These are phyloP conservation scores for Gypsophila paniculata DNA, from an alignment of 179 eudicot genomes.

Conservation along the genomic window DNA sequence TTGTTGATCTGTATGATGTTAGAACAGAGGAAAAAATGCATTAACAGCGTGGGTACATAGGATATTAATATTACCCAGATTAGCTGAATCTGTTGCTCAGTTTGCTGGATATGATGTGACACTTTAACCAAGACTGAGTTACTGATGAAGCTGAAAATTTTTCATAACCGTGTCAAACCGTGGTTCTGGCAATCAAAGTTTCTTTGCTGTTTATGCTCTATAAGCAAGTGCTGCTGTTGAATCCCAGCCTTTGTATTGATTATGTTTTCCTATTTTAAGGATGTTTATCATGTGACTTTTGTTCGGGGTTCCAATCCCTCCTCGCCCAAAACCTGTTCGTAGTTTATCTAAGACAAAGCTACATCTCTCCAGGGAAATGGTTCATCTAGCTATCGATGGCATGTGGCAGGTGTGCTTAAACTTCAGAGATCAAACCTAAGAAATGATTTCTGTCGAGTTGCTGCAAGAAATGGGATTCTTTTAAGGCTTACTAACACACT, in stretches of 20 bases:
- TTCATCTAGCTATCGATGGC: slow-evolving; percentile 97
- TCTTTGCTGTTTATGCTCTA: slow-evolving; percentile 1
- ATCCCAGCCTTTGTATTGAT: not conserved
- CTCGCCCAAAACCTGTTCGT: too few species aligned
- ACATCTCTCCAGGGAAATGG: slow-evolving; percentile 81
- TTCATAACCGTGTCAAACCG: not conserved
- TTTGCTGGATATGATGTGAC: slow-evolving; percentile 6
- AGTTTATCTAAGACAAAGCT: slow-evolving; percentile 14
- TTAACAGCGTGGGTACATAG: not conserved
- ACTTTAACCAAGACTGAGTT: not conserved
- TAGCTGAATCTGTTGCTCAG: not conserved
- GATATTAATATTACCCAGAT: not conserved
- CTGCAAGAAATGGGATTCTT: slow-evolving; percentile 88
- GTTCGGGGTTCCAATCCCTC: too few species aligned
- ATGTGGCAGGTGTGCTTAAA: slow-evolving; percentile 98
- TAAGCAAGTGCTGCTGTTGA: not conserved
- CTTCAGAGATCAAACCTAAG: slow-evolving; percentile 85
- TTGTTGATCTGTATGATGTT: not conserved
- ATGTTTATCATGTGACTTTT: not conserved
- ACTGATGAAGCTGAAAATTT: not conserved
- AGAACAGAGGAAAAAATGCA: not conserved
- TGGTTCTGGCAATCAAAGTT: not conserved
- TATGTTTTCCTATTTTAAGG: not conserved
- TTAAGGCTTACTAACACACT: slow-evolving; percentile 84
- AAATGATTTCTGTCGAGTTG: slow-evolving; percentile 92